Evolutionary conservation across 768 basidiomycete genomes (phyloP), one percentile per base, ranked within the genome.

Genomic region (Aureoboletus auriporus): DNA sequence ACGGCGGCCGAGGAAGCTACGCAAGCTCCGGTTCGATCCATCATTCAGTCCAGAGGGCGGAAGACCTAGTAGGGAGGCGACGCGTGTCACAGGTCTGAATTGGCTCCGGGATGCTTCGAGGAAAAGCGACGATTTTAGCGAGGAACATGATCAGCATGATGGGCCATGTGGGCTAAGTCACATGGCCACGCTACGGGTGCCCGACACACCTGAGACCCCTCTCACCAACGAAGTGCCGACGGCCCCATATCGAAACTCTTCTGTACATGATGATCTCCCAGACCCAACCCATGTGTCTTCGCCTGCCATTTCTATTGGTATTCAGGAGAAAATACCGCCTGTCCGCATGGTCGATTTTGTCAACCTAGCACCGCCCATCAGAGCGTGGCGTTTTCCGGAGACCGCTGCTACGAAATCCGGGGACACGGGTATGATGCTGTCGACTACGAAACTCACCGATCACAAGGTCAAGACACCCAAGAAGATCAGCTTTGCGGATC

Each of bases 311-410:
- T 34, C 37, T 7, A 16, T n/a, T 2, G 33, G 43, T 27, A 35
- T 5, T 8, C 41, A 23, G 12, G 16, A 42, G 14, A 42, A 50
- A 16, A 17, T 26, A 12, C 27, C 35, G 9, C 44, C 56, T 6
- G 46, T 57, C 13, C 59, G 55, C 20, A 49, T 52, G 34, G 66
- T 68, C 47, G 66, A 66, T 49, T 66, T 68, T 44, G 64, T 64
- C 17, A 54, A 54, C 27, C 39, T 51, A 5, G 53, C 59, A 4
- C 44, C 53, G 9, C 44, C 46, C 3, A 46, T 23, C 29, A 47
- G 50, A 42, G 57, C 54, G 14, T 35, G 34, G 23, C 55, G 54
- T n/a, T 50, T 60, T 31, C 52, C 46, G 26, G 44, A 16, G 8
- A 4, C 44, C 1, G 20, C 42, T 2, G 8, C 1, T 26, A 28